These are phyloP conservation scores for Yamadazyma aaseri DNA, from an alignment of 1,139 yeast species.

Conservation along the genomic window DNA sequence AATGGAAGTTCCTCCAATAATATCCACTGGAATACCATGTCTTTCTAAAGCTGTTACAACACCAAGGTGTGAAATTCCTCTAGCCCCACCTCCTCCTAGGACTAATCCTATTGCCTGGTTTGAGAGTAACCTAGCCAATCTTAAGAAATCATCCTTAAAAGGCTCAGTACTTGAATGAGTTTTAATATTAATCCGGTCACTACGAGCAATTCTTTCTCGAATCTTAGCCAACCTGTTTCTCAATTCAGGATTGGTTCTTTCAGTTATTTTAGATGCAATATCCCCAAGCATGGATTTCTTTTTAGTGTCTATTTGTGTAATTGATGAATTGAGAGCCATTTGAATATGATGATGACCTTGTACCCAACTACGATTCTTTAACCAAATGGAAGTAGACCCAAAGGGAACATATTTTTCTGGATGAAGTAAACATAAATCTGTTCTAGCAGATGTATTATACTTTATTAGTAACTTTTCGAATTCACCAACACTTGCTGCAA, in stretches of 20 bases:
- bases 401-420: conserved; percentile 80
- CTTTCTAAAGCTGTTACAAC: conserved; percentile 91
- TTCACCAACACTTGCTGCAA: conserved; percentile 76
- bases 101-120: conserved; percentile 94
- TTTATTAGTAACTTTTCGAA: conserved; percentile 76
- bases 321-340: conserved; percentile 37
- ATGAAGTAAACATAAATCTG: conserved; percentile 82
- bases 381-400: conserved; percentile 84
- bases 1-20: conserved; percentile 94
- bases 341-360: conserved; percentile 92
- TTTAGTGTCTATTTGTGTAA: conserved; percentile 12
- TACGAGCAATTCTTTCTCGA: conserved; percentile 25
- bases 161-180: conserved; percentile 13
- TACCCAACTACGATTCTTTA: conserved; percentile 84
- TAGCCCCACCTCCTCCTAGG: conserved; percentile 96
- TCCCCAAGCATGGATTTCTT: conserved; percentile 30
- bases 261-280: conserved; percentile 38
- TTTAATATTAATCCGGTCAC: conserved; percentile 5
- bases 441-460: conserved; percentile 80
- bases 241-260: conserved; percentile 34
- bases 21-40: conserved; percentile 88
- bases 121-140: conserved; percentile 84
- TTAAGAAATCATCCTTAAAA: conserved; percentile 83
- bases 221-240: conserved; percentile 34
- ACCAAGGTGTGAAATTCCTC: conserved; percentile 92